Percentiles rank a stretch among this genome's conserved stretches.
phyloP scores from a whole-genome alignment of 1,139 yeast species.

The Candida sp. region DNA sequence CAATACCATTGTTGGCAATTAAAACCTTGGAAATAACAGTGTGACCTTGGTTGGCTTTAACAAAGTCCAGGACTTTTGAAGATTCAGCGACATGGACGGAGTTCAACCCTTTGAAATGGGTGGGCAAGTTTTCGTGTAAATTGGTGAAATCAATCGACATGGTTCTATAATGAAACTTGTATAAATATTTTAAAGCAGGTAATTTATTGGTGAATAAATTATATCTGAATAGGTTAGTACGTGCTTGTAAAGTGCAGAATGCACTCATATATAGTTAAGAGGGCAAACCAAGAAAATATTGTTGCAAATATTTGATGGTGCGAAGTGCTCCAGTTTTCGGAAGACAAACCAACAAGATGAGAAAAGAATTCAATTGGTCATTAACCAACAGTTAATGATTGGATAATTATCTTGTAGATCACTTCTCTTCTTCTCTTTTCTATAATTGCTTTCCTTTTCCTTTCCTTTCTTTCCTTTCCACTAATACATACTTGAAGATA shows the following conservation, averaged over 20 bases:
- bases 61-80: constrained; percentile 78
- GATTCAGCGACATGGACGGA: constrained; percentile 72
- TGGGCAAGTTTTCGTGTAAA: constrained; percentile 47
- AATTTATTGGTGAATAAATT: neutral
- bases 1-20: constrained; percentile 98
- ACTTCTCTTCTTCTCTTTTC: too few relatives aligned
- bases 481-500: neutral
- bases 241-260: neutral
- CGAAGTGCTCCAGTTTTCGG: too few relatives aligned
- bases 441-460: too few relatives aligned
- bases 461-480: too few relatives aligned
- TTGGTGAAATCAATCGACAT: constrained; percentile 20
- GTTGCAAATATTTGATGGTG: too few relatives aligned
- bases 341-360: too few relatives aligned
- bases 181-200: neutral
- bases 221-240: constrained; percentile 1
- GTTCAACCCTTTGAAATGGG: constrained; percentile 79
- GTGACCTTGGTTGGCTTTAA: constrained; percentile 85
- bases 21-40: constrained; percentile 86
- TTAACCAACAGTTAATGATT: too few relatives aligned
- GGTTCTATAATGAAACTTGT: neutral
- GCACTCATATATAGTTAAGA: constrained; percentile 1
- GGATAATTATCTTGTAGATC: too few relatives aligned
- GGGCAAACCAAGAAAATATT: too few relatives aligned
- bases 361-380: too few relatives aligned